Conservation (phyloP, 176 grass and related monocot genomes). For the Sorghum bicolor region DNA sequence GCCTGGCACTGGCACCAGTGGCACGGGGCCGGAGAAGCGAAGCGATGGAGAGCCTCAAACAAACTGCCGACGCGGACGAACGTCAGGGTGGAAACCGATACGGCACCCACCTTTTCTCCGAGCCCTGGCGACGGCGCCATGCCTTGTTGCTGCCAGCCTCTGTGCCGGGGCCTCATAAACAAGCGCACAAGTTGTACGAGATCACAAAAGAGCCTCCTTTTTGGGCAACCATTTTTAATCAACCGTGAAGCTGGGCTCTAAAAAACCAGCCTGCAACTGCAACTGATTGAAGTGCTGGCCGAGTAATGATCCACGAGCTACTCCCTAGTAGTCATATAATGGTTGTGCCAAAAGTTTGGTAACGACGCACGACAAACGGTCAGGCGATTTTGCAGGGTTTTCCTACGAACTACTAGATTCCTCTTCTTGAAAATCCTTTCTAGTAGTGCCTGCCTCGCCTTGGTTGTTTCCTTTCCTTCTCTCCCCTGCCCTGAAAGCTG, state of each 20-base stretch:
- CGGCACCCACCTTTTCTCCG: not conserved
- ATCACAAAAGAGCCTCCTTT: not conserved
- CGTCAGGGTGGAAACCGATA: not conserved
- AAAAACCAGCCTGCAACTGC: not conserved
- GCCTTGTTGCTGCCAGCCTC: not conserved
- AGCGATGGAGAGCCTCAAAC: not conserved
- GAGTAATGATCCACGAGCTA: conserved; percentile 5
- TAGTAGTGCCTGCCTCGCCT: not conserved
- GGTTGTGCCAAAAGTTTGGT: not conserved
- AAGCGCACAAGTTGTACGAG: not conserved
- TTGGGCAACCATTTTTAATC: conserved; percentile 1
- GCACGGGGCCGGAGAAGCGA: not conserved
- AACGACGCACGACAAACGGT: not conserved
- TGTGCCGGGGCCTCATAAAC: not conserved
- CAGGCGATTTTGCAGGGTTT: not conserved
- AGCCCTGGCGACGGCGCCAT: not conserved
- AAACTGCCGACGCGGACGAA: not conserved
- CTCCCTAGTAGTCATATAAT: not conserved
- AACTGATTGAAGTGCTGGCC: conserved; percentile 1
- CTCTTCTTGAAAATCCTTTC: not conserved
- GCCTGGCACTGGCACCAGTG: not conserved
- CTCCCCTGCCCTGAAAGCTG: not conserved
- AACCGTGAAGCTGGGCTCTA: not conserved
- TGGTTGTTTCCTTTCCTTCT: not conserved
- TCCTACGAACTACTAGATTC: not conserved